Conservation (phyloP, 2,329 filamentous ascomycete genomes). For the Colletotrichum sp. region DNA sequence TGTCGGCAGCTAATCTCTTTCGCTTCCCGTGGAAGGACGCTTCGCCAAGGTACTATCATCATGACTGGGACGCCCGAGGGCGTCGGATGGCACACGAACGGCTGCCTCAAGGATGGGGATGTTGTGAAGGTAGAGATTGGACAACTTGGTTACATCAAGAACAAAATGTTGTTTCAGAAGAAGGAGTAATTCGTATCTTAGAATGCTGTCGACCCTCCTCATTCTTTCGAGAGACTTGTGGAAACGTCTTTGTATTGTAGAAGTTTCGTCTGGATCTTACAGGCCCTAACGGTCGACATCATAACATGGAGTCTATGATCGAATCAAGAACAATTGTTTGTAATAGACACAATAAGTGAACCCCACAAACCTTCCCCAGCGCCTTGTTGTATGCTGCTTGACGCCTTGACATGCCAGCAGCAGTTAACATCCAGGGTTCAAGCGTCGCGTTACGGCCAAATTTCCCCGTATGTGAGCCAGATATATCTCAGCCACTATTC, state of each 20-base stretch:
- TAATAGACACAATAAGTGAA: not conserved
- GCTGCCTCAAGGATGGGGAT: not conserved
- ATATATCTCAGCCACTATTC: not conserved
- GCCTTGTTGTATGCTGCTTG: not conserved
- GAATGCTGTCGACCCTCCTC: not conserved
- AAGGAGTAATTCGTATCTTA: not conserved
- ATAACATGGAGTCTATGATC: not conserved
- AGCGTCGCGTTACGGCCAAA: not conserved
- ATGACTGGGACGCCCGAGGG: slow-evolving; percentile 51
- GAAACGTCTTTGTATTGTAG: not conserved
- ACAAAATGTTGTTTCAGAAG: not conserved
- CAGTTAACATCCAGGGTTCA: not conserved
- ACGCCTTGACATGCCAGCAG: not conserved
- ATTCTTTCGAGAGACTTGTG: not conserved
- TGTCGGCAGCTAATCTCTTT: slow-evolving; percentile 30
- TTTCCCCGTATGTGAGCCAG: not conserved
- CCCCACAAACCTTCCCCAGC: not conserved
- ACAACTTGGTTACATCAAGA: not conserved
- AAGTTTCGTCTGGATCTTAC: not conserved
- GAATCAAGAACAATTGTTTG: not conserved
- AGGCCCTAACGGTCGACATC: not conserved
- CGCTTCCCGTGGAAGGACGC: slow-evolving; percentile 30
- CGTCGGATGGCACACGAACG: not conserved
- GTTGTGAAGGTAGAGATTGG: not conserved
- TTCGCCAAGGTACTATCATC: slow-evolving; percentile 45